A percentile compares a stretch with the other conserved stretches of the same genome.
Evolutionary conservation across 75 land plant species (phyloP).

Genomic region (Pinus tabuliformis): DNA sequence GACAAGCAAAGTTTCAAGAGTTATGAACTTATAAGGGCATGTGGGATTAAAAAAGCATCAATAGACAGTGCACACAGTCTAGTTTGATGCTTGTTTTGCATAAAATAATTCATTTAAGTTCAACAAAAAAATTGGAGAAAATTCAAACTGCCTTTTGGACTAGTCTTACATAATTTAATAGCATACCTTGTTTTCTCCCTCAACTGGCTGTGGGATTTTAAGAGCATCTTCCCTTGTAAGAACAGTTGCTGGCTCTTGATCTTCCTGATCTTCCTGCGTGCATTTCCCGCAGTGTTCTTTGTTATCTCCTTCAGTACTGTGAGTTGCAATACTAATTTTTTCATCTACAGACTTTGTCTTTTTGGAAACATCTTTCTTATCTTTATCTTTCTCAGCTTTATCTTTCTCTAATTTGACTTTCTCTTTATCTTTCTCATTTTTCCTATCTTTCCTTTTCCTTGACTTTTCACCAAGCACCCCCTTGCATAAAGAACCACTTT

Average conservation of each 20-base stretch:
- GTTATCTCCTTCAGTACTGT: slow-evolving; percentile 9
- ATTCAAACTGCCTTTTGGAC: background rate
- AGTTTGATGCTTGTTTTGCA: no score
- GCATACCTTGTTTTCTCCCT: slow-evolving; percentile 7
- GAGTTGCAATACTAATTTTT: slow-evolving; percentile 7
- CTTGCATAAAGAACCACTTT: slow-evolving; percentile 6
- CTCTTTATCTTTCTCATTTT: slow-evolving; percentile 1
- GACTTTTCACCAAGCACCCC: background rate
- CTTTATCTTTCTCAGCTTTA: background rate
- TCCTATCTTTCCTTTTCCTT: slow-evolving; percentile 7
- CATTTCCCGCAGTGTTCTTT: slow-evolving; percentile 12
- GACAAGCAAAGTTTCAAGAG: no score
- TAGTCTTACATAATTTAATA: background rate
- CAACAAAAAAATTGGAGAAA: no score
- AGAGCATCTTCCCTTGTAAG: slow-evolving; percentile 11
- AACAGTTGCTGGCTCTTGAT: slow-evolving; percentile 6
- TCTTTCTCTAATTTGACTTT: background rate
- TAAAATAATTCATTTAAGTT: no score
- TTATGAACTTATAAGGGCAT: no score
- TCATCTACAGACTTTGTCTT: slow-evolving; percentile 27
- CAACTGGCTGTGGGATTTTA: background rate
- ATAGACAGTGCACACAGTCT: no score
- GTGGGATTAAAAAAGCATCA: no score
- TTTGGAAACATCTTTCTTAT: slow-evolving; percentile 15
- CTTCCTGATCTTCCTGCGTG: background rate